Evolutionary conservation across 768 basidiomycete species (phyloP), one percentile per base, ranked within the genome.

Genomic region (Leccinum pellstonianum): DNA sequence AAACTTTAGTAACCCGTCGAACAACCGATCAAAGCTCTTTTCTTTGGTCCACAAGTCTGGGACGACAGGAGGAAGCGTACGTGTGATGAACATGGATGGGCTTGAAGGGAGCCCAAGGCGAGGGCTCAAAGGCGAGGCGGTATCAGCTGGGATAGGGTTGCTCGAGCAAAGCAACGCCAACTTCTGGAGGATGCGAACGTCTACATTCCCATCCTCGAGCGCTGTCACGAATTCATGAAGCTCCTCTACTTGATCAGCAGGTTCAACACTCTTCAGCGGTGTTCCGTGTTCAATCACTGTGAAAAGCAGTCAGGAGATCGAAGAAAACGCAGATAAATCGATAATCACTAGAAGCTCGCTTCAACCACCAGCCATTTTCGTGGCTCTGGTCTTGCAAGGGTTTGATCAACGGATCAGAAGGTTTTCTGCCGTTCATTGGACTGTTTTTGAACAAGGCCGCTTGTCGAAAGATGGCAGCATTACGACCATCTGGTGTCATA

Each of bases 331-430:
- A 53, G 46, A 41, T 5, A 17, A 35, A 33, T 53, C 5, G 33
- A 46, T 46, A 83, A 85, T 71, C 69, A 95, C 93, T 73, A 46
- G 82, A 77, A 70, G 84, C 86, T 63, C 88, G 80, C 70, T 90
- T 91, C 62, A 85, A 70, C 93, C 93, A 95, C 93, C 93, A 95
- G 7, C 84, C 84, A 21, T 84, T 86, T 66, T 90, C 87, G 65
- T 86, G 84, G 60, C 80, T 86, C 62, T 81, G 79, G 56, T 83
- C 86, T 60, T 87, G 84, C 59, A 91, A 72, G 21, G 86, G 85
- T 63, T 90, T 86, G 66, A 92, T 74, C 67, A 94, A 73, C n/a
- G 85, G 82, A n/a, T 84, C 76, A 29, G 81, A 67, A 31, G 74
- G 76, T 29, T 76, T 72, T 55, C 77, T 80, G 62, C 80, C 81